Base-by-base conservation (phyloP, 1,284 basidiomycete species). In the Puccinia polysora region DNA sequence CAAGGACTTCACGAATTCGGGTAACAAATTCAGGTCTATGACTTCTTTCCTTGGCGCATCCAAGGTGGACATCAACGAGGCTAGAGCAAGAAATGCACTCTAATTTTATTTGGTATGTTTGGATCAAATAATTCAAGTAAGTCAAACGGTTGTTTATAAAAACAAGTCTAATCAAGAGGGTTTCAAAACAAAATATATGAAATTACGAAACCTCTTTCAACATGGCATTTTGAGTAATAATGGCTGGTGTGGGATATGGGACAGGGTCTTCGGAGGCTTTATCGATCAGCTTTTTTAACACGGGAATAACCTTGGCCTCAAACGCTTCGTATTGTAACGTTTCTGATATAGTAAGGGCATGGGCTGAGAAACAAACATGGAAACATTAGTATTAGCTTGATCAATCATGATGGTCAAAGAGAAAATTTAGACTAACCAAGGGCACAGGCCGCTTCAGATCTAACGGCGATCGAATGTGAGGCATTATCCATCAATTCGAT, bases 11-110 rank as follows among this genome's bases (percentile, higher is more conserved):
- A 85, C 83, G 45, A 89, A 80, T 60, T 83, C 78, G 45, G 86
- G 83, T 32, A 89, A 82, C 84, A 83, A 78, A 0, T 75, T 79
- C 6, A 80, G 80, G 73, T 87, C 87, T 12, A 88, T 85, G 14
- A 92, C 81, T 40, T 84, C 82, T 7, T 86, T 82, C 1, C 89
- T 86, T 49, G 68, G 68, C 15, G 56, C 56, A 30, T 70, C 58
- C 20, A 70, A 47, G 28, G 58, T 70, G 8, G 68, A 62, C 68
- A 70, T 70, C 28, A 70, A 53, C 12, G 68, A 70, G 38, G 68
- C 68, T 25, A 70, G 25, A 28, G 68, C 68, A 36, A 70, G 58
- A 36, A 62, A 70, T 38, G 68, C 68, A 53, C 68, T 70, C 68
- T 70, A 45, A 32, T 18, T 30, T 49, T 38, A 38, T n/a, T 50